A percentile compares a stretch with the other conserved stretches of the same genome.
These are phyloP conservation scores for Xylaria sp. DNA, from an alignment of 2,329 filamentous ascomycete species.

Conservation along the genomic window DNA sequence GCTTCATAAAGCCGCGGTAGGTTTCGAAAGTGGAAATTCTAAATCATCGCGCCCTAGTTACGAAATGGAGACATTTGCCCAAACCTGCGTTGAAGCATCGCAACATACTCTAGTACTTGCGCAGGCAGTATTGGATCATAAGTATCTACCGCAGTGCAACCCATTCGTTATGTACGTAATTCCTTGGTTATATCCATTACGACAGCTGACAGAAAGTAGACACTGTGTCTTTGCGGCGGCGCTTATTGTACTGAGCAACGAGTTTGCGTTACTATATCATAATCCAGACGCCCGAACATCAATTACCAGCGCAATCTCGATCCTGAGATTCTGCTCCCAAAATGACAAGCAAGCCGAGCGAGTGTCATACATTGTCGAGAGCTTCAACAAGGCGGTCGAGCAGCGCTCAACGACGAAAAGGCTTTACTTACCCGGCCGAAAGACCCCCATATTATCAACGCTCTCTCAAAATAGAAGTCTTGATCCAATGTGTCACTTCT, in stretches of 20 bases:
- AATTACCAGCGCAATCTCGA: constrained; percentile 57
- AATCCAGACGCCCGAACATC: constrained; percentile 56
- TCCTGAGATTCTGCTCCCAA: constrained; percentile 61
- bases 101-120: constrained; percentile 62
- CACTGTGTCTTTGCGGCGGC: constrained; percentile 67
- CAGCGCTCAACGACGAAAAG: constrained; percentile 44
- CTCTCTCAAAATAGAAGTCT: constrained; percentile 43
- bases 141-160: constrained; percentile 62
- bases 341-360: constrained; percentile 62
- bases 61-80: constrained; percentile 59
- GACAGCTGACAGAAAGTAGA: constrained; percentile 51
- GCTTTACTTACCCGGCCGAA: constrained; percentile 44
- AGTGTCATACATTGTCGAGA: constrained; percentile 61
- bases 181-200: background rate
- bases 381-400: constrained; percentile 58
- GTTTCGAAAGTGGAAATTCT: constrained; percentile 47
- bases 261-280: constrained; percentile 62
- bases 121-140: constrained; percentile 56
- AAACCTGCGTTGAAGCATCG: constrained; percentile 63
- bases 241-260: constrained; percentile 66
- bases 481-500: constrained; percentile 49
- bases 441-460: constrained; percentile 46
- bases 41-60: constrained; percentile 48
- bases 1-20: constrained; percentile 56
- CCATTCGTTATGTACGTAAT: constrained; percentile 66